Evolutionary conservation across 192 early-diverging fungal species (phyloP).

Genomic region (Phlyctochytrium bullatum): DNA sequence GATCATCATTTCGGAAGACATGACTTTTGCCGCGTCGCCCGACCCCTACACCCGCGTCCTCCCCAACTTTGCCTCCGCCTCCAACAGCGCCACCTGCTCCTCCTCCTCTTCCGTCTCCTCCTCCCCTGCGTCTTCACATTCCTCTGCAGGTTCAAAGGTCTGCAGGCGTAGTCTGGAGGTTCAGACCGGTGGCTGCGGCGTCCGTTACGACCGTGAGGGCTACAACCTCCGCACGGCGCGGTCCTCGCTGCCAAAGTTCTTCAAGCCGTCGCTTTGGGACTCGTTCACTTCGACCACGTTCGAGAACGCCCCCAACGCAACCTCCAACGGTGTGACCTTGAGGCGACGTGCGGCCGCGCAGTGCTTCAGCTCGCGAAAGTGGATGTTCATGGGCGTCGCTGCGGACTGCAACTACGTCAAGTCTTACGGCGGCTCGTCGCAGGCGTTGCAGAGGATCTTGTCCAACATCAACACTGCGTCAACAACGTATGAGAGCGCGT

Average conservation of each 20-base stretch:
- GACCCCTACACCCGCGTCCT: slow-evolving; percentile 6
- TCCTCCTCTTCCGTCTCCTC: background rate
- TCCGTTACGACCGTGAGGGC: background rate
- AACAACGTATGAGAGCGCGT: slow-evolving; percentile 76
- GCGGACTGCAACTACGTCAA: slow-evolving; percentile 50
- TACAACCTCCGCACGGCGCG: background rate
- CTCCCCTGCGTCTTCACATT: background rate
- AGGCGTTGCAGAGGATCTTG: slow-evolving; percentile 63
- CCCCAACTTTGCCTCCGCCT: background rate
- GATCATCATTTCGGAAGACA: slow-evolving; percentile 35
- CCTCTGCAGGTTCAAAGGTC: slow-evolving; percentile 3
- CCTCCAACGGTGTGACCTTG: background rate
- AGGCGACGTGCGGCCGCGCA: background rate
- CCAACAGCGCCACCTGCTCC: background rate
- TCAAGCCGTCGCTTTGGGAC: slow-evolving; percentile 19
- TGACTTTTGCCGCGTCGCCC: background rate
- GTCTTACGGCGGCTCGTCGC: slow-evolving; percentile 31
- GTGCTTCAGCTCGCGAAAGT: slow-evolving; percentile 30
- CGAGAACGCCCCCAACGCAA: background rate
- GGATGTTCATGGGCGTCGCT: slow-evolving; percentile 48
- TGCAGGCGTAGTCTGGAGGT: slow-evolving; percentile 12
- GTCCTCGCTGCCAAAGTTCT: slow-evolving; percentile 4
- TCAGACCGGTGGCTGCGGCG: background rate
- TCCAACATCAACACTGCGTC: slow-evolving; percentile 81
- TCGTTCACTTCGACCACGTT: background rate